Evolutionary conservation across 2,329 filamentous ascomycete species (phyloP), one percentile per base, ranked within the genome.

Genomic region (Lasiodiplodia sp.): DNA sequence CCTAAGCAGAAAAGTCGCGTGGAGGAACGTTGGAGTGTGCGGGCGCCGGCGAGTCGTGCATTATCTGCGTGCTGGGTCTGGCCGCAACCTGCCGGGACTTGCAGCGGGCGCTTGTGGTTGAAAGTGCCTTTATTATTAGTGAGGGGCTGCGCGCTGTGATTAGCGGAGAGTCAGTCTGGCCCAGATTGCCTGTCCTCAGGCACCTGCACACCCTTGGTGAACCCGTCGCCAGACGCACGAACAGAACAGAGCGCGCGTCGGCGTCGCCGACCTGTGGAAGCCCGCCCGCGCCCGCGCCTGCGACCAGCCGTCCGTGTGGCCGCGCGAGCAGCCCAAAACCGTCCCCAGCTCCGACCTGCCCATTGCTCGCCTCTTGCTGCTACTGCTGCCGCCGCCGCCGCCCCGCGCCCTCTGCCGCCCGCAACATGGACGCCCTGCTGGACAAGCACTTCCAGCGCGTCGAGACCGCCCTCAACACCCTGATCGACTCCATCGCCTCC

Each of bases 401-500:
- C 34, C 6, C 56, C 56, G 49, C 40, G 38, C 58, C 60, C 25
- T 28, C 21, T 53, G 21, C 21, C 51, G 14, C 14, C 44, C n/a
- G 51, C n/a, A 31, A 69, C 70, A 85, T 85, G 82, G 78, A 82
- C 66, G 74, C 76, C 60, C 70, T 80, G 37, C 78, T 85, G 38
- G 78, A 81, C 37, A 72, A 75, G 16, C 82, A 80, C 70, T 84
- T 84, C 70, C 77, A 82, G 71, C 79, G 82, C 69, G 76, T 85
- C 53, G 82, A 85, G 68, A 76, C 78, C 65, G 82, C 82, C 5
- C 83, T 96, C 23, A 86, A 87, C 14, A 88, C 83, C 34, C 84
- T 96, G 40, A 90, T 94, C 73, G 91, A 94, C 77, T 94, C 92
- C 0, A 91, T 96, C 71, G 86, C 92, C 6, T 92, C 93, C 71